Conservation (phyloP, 208 protist species). For the Acanthamoeba sp. region DNA sequence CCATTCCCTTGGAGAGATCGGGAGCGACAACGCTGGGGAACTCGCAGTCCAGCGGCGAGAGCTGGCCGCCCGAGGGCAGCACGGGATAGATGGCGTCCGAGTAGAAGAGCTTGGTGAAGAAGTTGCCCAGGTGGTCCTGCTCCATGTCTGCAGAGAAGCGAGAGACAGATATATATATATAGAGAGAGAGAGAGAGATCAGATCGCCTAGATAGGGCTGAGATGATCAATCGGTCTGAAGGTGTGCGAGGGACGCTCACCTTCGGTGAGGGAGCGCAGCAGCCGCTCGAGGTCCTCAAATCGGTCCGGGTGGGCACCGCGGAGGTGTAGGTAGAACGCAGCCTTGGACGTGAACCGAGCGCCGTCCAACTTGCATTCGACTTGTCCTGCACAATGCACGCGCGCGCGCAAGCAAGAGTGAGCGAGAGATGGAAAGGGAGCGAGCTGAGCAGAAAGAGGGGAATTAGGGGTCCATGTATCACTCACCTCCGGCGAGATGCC, state of each 20-base stretch:
- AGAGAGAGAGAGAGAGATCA: not conserved
- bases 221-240: too few relatives aligned
- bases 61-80: not conserved
- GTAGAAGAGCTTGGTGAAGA: slow-evolving; percentile 69
- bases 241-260: too few relatives aligned
- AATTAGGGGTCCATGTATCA: too few relatives aligned
- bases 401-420: not conserved
- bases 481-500: not conserved
- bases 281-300: slow-evolving; percentile 3
- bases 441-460: not conserved
- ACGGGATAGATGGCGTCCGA: slow-evolving; percentile 37
- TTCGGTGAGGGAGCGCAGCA: slow-evolving; percentile 11
- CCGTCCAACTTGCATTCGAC: slow-evolving; percentile 31
- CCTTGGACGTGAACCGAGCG: slow-evolving; percentile 12
- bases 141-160: slow-evolving; percentile 45
- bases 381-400: not conserved
- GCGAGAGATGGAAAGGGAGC: not conserved
- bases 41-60: not conserved
- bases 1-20: slow-evolving; percentile 28
- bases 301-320: not conserved
- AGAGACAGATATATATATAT: not conserved
- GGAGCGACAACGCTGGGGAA: slow-evolving; percentile 18
- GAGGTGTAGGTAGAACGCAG: slow-evolving; percentile 14
- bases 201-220: too few relatives aligned
- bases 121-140: slow-evolving; percentile 45